These are phyloP conservation scores for Colletotrichum tamarilloi DNA, from an alignment of 2,329 filamentous ascomycete species.

Conservation along the genomic window DNA sequence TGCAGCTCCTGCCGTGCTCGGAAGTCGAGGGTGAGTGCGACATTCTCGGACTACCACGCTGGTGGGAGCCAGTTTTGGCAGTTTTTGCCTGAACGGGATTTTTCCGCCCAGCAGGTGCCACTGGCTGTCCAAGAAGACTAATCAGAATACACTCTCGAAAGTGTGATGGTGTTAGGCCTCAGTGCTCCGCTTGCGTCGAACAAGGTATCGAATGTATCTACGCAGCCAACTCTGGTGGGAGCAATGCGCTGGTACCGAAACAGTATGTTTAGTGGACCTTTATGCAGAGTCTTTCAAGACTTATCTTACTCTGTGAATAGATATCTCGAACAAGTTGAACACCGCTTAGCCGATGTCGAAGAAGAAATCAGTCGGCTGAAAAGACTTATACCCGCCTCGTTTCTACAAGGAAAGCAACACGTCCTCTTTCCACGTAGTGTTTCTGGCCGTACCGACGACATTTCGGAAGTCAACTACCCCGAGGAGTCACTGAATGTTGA, in stretches of 20 bases:
- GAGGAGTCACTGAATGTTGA: slow-evolving; percentile 21
- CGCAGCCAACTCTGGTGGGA: slow-evolving; percentile 30
- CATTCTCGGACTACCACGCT: too few species aligned
- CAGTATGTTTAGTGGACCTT: slow-evolving; percentile 13
- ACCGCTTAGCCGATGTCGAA: slow-evolving; percentile 37
- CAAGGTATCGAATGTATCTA: slow-evolving; percentile 38
- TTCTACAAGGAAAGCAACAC: slow-evolving; percentile 6
- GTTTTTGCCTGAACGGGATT: not conserved
- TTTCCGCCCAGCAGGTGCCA: not conserved
- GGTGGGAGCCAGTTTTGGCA: not conserved
- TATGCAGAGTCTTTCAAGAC: not conserved
- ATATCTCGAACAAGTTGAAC: slow-evolving; percentile 37
- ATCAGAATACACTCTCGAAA: not conserved
- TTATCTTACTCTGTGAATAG: slow-evolving; percentile 7
- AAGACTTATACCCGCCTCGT: slow-evolving; percentile 9
- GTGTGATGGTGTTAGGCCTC: slow-evolving; percentile 39
- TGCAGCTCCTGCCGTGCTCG: slow-evolving; percentile 39
- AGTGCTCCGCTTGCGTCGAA: slow-evolving; percentile 37
- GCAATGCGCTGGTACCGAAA: slow-evolving; percentile 29
- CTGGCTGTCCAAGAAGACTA: not conserved
- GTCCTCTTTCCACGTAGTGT: not conserved
- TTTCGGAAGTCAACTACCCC: not conserved
- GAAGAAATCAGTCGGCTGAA: slow-evolving; percentile 35
- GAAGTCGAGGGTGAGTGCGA: slow-evolving; percentile 38
- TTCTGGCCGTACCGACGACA: not conserved